These are phyloP conservation scores for Pelargonium myrrhifolium DNA, from an alignment of 441 rosid genomes.

Conservation along the genomic window DNA sequence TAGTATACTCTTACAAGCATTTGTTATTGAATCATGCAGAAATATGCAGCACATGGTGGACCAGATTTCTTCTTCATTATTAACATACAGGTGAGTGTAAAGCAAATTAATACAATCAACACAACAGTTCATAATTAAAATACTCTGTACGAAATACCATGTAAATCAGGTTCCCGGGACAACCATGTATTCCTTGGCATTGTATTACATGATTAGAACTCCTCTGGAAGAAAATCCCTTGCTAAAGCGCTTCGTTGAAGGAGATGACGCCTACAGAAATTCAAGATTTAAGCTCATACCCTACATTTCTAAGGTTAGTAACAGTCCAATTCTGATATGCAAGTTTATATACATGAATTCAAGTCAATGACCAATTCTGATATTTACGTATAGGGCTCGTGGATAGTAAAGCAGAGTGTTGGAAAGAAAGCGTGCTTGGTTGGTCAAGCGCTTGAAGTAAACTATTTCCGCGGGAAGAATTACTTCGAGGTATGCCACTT, in stretches of 20 bases:
- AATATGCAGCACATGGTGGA: constrained; percentile 42
- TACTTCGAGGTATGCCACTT: constrained; percentile 60
- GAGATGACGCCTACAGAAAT: constrained; percentile 77
- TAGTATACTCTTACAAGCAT: background rate
- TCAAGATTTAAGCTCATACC: constrained; percentile 94
- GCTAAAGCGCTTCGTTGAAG: constrained; percentile 68
- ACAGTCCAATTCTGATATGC: background rate
- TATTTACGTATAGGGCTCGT: constrained; percentile 49
- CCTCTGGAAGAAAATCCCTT: constrained; percentile 68
- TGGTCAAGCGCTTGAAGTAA: constrained; percentile 64
- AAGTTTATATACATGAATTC: background rate
- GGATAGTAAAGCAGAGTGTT: constrained; percentile 95
- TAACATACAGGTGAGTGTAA: constrained; percentile 54
- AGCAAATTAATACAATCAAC: background rate
- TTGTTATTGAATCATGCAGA: constrained; percentile 25
- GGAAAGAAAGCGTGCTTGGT: constrained; percentile 83
- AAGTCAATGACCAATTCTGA: background rate
- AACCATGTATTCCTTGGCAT: constrained; percentile 47
- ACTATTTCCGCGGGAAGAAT: constrained; percentile 59
- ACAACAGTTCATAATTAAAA: background rate
- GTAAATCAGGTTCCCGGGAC: constrained; percentile 65
- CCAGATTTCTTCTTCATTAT: constrained; percentile 79
- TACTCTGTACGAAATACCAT: background rate
- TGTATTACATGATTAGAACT: constrained; percentile 64
- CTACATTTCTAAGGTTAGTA: constrained; percentile 62